A percentile compares a stretch with the other conserved stretches of the same genome.
These are phyloP conservation scores for Blastomyces emzantsi DNA, from an alignment of 2,329 filamentous ascomycete species.

Conservation along the genomic window DNA sequence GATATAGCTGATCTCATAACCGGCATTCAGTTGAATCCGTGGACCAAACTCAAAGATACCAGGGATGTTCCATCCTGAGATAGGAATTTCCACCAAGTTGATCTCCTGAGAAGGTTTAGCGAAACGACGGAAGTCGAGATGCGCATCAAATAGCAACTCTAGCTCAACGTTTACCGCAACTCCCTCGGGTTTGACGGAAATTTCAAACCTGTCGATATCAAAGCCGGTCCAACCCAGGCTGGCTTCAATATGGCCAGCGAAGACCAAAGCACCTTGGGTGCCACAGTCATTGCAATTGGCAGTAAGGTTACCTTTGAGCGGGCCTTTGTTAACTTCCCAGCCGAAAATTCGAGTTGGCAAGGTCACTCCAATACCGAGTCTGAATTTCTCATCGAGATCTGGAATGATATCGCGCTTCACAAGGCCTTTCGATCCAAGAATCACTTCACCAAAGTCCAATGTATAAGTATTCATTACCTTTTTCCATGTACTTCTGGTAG, in stretches of 20 bases:
- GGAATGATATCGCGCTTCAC: constrained; percentile 9
- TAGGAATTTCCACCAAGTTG: constrained; percentile 8
- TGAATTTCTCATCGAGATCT: constrained; percentile 8
- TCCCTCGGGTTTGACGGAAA: constrained; percentile 9
- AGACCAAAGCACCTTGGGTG: constrained; percentile 8
- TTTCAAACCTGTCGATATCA: constrained; percentile 11
- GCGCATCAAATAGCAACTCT: constrained; percentile 5
- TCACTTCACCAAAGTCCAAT: constrained; percentile 11
- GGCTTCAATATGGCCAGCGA: constrained; percentile 11
- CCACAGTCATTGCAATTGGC: constrained; percentile 12
- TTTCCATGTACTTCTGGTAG: constrained; percentile 11
- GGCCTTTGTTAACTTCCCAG: constrained; percentile 8
- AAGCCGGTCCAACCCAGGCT: constrained; percentile 7
- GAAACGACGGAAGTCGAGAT: constrained; percentile 7
- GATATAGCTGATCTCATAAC: constrained; percentile 10
- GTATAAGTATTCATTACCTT: constrained; percentile 9
- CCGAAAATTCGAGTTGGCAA: constrained; percentile 8
- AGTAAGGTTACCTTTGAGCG: constrained; percentile 8
- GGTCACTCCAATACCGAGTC: constrained; percentile 6
- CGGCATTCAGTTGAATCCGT: constrained; percentile 10
- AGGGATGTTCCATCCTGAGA: constrained; percentile 12
- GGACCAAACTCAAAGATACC: constrained; percentile 11
- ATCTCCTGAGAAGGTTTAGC: constrained; percentile 5
- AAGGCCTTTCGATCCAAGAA: constrained; percentile 9
- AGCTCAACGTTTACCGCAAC: constrained; percentile 6